phyloP scores from a whole-genome alignment of 768 basidiomycete species.

The Clavaria fumosa region DNA sequence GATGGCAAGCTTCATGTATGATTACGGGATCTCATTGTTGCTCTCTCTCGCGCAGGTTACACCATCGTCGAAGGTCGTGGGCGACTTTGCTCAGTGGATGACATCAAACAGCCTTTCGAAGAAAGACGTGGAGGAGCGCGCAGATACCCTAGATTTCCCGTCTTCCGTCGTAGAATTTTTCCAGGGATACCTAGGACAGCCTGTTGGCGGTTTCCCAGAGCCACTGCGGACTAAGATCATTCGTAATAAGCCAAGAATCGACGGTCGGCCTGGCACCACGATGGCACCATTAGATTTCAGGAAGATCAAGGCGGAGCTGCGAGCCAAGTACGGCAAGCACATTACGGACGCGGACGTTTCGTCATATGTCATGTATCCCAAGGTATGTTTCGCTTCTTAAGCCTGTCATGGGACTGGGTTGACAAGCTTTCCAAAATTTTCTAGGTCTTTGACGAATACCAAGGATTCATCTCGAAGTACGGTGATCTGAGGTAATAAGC shows the following conservation, averaged over 20 bases:
- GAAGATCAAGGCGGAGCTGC: slow-evolving; percentile 86
- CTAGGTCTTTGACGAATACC: slow-evolving; percentile 96
- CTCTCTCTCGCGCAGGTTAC: slow-evolving; percentile 49
- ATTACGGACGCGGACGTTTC: slow-evolving; percentile 89
- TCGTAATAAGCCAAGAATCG: slow-evolving; percentile 85
- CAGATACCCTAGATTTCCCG: slow-evolving; percentile 91
- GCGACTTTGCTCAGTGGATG: slow-evolving; percentile 99
- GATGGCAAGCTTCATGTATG: not conserved
- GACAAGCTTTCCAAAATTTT: slow-evolving; percentile 7
- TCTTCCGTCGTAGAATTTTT: slow-evolving; percentile 96
- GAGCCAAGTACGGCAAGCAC: slow-evolving; percentile 89
- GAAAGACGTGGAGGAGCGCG: slow-evolving; percentile 71
- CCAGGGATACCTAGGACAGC: slow-evolving; percentile 97
- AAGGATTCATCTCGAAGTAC: slow-evolving; percentile 87
- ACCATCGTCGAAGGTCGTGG: slow-evolving; percentile 96
- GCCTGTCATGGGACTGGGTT: slow-evolving; percentile 1
- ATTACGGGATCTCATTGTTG: slow-evolving; percentile 3
- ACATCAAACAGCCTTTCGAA: slow-evolving; percentile 85
- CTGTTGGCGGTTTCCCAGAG: slow-evolving; percentile 97
- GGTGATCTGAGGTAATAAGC: slow-evolving; percentile 73
- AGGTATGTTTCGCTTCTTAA: slow-evolving; percentile 31
- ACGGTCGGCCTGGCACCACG: slow-evolving; percentile 81
- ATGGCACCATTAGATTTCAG: slow-evolving; percentile 86
- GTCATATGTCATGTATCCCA: slow-evolving; percentile 97
- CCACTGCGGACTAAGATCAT: slow-evolving; percentile 85